Evolutionary conservation across 768 basidiomycete species (phyloP).

Genomic region (Lentinula boryana): DNA sequence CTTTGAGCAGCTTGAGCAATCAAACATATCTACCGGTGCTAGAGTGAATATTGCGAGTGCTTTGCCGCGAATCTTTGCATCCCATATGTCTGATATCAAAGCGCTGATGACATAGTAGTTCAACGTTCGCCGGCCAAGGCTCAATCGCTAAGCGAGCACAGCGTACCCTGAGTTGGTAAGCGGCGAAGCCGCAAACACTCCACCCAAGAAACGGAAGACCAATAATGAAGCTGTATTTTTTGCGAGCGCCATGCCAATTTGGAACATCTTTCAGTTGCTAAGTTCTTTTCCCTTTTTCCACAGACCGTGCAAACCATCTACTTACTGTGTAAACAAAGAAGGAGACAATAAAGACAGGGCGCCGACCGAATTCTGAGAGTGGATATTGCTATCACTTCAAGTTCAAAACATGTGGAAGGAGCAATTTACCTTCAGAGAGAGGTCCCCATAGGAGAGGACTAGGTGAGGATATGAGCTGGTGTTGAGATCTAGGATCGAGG

Average conservation of each 20-base stretch:
- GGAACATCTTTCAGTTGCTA: constrained; percentile 38
- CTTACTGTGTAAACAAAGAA: constrained; percentile 51
- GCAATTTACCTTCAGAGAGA: constrained; percentile 28
- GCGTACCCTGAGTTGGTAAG: constrained; percentile 61
- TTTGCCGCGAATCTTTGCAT: constrained; percentile 51
- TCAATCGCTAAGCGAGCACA: background rate
- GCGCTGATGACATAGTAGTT: constrained; percentile 24
- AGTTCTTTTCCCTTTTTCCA: background rate
- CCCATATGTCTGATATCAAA: constrained; percentile 58
- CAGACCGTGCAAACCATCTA: constrained; percentile 1
- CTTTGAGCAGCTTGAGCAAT: background rate
- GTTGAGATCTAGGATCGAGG: background rate
- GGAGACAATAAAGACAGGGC: constrained; percentile 49
- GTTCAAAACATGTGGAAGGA: background rate
- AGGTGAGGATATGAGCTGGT: background rate
- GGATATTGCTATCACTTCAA: background rate
- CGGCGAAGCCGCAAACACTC: constrained; percentile 63
- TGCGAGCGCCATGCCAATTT: constrained; percentile 57
- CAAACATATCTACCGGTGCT: constrained; percentile 41
- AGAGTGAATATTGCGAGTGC: constrained; percentile 62
- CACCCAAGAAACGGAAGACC: constrained; percentile 65
- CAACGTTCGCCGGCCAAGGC: background rate
- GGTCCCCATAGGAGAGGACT: constrained; percentile 55
- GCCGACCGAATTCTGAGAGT: constrained; percentile 42
- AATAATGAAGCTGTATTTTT: constrained; percentile 60